Conservation (phyloP, 495 filamentous ascomycete species). For the Terfezia boudieri region DNA sequence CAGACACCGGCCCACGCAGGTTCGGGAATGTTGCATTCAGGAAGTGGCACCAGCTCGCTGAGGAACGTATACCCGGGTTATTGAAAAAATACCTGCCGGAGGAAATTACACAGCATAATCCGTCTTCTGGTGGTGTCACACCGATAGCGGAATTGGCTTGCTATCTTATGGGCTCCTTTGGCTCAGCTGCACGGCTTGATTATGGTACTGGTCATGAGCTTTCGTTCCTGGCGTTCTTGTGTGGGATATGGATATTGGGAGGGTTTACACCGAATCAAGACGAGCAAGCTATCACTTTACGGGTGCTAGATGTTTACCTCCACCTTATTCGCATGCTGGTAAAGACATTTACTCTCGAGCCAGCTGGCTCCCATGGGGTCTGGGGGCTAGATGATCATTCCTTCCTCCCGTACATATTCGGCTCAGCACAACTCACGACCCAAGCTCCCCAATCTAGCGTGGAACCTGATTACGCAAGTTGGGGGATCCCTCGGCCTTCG, state of each 20-base stretch:
- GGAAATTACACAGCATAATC: conserved; percentile 4
- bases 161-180: conserved; percentile 75
- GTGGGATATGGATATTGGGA: conserved; percentile 71
- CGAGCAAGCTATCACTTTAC: conserved; percentile 13
- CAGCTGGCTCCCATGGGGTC: conserved; percentile 83
- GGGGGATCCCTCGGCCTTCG: conserved; percentile 44
- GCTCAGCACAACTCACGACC: conserved; percentile 58
- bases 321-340: conserved; percentile 65
- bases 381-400: conserved; percentile 96
- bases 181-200: conserved; percentile 70
- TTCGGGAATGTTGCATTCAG: conserved; percentile 86
- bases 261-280: conserved; percentile 35
- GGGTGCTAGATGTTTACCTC: conserved; percentile 32
- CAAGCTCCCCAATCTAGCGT: conserved; percentile 39
- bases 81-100: conserved; percentile 39
- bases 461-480: conserved; percentile 38
- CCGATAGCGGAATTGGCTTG: conserved; percentile 43
- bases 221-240: conserved; percentile 81
- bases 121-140: conserved; percentile 2
- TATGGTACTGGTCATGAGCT: conserved; percentile 94
- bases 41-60: conserved; percentile 51
- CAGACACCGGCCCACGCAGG: conserved; percentile 59
- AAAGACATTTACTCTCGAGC: conserved; percentile 81
- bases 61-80: conserved; percentile 29
- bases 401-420: conserved; percentile 92